These are phyloP conservation scores for Paramecium pentaurelia DNA, from an alignment of 73 alveolate species.

Conservation along the genomic window DNA sequence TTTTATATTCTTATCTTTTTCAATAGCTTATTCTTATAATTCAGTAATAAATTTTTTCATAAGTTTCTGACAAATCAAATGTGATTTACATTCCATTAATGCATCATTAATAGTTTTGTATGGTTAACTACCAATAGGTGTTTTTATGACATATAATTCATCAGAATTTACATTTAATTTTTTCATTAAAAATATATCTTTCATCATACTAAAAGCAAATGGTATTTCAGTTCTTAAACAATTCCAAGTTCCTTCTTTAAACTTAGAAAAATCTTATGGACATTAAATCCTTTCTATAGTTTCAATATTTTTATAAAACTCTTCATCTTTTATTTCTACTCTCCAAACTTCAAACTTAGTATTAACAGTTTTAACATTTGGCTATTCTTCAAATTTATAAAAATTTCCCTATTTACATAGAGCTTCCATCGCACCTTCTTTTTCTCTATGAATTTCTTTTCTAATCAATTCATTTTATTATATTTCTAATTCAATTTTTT, in stretches of 20 bases:
- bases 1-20: background rate
- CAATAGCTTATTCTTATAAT: background rate
- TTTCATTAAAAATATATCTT: conserved; percentile 20
- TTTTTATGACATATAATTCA: conserved; percentile 19
- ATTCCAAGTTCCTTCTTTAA: background rate
- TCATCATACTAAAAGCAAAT: conserved; percentile 35
- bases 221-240: conserved; percentile 26
- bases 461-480: background rate
- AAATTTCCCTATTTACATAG: background rate
- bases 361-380: background rate
- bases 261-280: background rate
- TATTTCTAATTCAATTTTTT: background rate
- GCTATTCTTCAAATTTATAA: background rate
- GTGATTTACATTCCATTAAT: conserved; percentile 7
- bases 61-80: background rate
- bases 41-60: background rate
- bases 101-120: background rate
- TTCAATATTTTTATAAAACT: background rate
- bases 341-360: too few species aligned
- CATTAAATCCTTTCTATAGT: background rate
- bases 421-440: conserved; percentile 45
- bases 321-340: too few species aligned
- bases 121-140: background rate
- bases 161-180: background rate
- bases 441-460: background rate